phyloP scores from a whole-genome alignment of 2,329 filamentous ascomycete species.

The Botrytis squamosa region DNA sequence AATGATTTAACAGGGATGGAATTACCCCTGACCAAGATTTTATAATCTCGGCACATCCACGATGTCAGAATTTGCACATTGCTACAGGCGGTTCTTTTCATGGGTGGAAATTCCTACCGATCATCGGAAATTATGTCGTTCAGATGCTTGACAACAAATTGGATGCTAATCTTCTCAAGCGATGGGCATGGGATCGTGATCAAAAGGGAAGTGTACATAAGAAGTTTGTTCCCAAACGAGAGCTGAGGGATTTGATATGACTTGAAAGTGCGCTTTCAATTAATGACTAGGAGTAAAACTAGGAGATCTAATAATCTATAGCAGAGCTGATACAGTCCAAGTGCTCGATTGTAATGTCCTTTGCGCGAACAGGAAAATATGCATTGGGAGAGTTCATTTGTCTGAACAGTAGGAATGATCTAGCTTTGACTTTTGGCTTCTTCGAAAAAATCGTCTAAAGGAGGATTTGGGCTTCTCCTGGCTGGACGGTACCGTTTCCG shows the following conservation, averaged over 20 bases:
- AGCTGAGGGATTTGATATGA: conserved; percentile 20
- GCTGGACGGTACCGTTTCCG: conserved; percentile 56
- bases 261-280: not conserved
- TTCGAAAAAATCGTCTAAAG: not conserved
- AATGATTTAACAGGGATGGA: conserved; percentile 50
- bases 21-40: conserved; percentile 63
- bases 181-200: conserved; percentile 48
- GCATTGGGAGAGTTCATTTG: not conserved
- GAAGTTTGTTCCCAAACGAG: conserved; percentile 17
- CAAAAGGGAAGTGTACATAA: conserved; percentile 15
- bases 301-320: not conserved
- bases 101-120: conserved; percentile 64
- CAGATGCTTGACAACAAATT: conserved; percentile 48
- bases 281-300: not conserved
- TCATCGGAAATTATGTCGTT: conserved; percentile 58
- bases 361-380: not conserved
- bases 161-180: conserved; percentile 41
- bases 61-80: conserved; percentile 55
- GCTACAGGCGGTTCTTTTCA: conserved; percentile 64
- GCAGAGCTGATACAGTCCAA: not conserved
- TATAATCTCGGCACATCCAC: conserved; percentile 55
- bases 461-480: conserved; percentile 48
- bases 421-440: not conserved
- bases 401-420: not conserved
- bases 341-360: not conserved